A percentile compares a stretch with the other conserved stretches of the same genome.
These are phyloP conservation scores for Tuber aestivum DNA, from an alignment of 495 filamentous ascomycete genomes.

Conservation along the genomic window DNA sequence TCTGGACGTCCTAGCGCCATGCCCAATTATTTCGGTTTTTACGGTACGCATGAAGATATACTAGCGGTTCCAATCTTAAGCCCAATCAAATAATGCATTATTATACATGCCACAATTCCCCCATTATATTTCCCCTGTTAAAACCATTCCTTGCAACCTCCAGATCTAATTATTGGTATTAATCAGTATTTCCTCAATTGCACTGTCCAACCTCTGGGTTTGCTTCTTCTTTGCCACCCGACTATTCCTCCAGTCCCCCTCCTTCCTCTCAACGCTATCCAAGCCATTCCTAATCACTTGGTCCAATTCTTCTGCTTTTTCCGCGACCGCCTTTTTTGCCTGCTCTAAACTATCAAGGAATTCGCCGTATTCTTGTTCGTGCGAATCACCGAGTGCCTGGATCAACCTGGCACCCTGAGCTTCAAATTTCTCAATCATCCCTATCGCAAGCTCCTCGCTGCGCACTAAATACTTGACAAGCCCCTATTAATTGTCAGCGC, in stretches of 20 bases:
- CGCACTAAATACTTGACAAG: slow-evolving; percentile 38
- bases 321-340: slow-evolving; percentile 15
- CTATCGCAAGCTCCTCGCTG: slow-evolving; percentile 30
- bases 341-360: slow-evolving; percentile 20
- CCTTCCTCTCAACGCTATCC: slow-evolving; percentile 6
- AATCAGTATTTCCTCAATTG: not conserved
- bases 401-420: slow-evolving; percentile 25
- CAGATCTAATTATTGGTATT: not conserved
- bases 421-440: slow-evolving; percentile 32
- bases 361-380: slow-evolving; percentile 25
- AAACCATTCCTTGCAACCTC: not conserved
- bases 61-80: not conserved
- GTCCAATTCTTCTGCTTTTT: slow-evolving; percentile 7
- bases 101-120: not conserved
- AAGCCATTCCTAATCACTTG: slow-evolving; percentile 12
- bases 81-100: not conserved
- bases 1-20: too few species aligned
- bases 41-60: too few species aligned
- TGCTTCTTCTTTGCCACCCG: not conserved
- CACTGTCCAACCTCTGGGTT: not conserved
- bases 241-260: not conserved
- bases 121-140: not conserved
- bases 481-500: slow-evolving; percentile 16
- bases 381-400: slow-evolving; percentile 15
- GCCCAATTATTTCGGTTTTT: too few species aligned